phyloP scores from a whole-genome alignment of 345 rosid genomes.

The Salix koriyanagi region DNA sequence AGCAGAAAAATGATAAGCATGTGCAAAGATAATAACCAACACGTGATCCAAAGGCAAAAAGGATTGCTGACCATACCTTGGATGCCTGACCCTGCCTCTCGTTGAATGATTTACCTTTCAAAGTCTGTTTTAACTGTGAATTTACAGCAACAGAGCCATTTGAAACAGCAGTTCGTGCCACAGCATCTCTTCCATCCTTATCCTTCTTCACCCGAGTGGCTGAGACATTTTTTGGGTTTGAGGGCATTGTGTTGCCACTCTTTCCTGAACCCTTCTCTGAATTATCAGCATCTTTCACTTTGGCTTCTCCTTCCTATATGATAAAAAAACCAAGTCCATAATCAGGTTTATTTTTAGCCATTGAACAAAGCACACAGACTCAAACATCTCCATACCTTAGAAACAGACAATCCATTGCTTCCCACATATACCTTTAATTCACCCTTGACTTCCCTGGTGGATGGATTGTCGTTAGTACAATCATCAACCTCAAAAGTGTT shows the following conservation, averaged over 20 bases:
- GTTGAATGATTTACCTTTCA: slow-evolving; percentile 47
- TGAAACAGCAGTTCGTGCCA: slow-evolving; percentile 28
- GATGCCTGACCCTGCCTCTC: slow-evolving; percentile 43
- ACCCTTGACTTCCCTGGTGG: slow-evolving; percentile 22
- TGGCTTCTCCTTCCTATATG: slow-evolving; percentile 42
- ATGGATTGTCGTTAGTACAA: slow-evolving; percentile 13
- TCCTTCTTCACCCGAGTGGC: slow-evolving; percentile 42
- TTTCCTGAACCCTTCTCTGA: slow-evolving; percentile 45
- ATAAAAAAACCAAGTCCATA: slow-evolving; percentile 5
- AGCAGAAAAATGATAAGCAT: slow-evolving; percentile 31
- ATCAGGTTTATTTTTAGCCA: neutral
- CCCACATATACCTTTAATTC: slow-evolving; percentile 18
- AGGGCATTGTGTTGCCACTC: slow-evolving; percentile 48
- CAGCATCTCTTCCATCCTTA: slow-evolving; percentile 42
- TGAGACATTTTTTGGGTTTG: slow-evolving; percentile 36
- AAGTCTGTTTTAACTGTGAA: slow-evolving; percentile 41
- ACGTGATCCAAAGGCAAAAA: slow-evolving; percentile 1
- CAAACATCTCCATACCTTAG: slow-evolving; percentile 37
- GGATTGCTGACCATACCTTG: slow-evolving; percentile 36
- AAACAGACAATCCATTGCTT: slow-evolving; percentile 31
- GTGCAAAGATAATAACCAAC: neutral
- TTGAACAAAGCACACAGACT: slow-evolving; percentile 7
- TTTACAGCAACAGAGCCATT: slow-evolving; percentile 50
- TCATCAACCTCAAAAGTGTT: slow-evolving; percentile 29
- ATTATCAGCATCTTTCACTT: slow-evolving; percentile 30